Evolutionary conservation across 78 protist species (phyloP).

Genomic region (Tieghemostelium lacteum): DNA sequence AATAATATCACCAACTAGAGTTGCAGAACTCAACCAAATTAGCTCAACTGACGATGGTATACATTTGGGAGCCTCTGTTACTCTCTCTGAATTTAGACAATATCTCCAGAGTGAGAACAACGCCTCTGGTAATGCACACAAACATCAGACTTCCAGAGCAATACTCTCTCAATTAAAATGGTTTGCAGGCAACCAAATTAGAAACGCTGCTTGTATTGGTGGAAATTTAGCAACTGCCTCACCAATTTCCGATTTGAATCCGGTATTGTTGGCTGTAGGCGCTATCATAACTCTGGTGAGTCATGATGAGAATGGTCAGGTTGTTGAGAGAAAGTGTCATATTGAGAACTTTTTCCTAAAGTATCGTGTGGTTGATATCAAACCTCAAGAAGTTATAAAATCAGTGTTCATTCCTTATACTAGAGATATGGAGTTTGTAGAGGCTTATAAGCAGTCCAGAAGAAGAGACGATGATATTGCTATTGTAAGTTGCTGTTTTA

Average conservation of each 20-base stretch:
- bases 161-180: conserved; percentile 82
- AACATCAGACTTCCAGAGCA: conserved; percentile 26
- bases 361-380: conserved; percentile 83
- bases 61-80: conserved; percentile 72
- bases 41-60: conserved; percentile 28
- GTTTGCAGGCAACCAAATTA: conserved; percentile 93
- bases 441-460: conserved; percentile 88
- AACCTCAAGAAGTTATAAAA: conserved; percentile 79
- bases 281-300: conserved; percentile 37
- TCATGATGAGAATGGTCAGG: background rate
- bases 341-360: conserved; percentile 54
- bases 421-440: conserved; percentile 54
- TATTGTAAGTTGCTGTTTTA: conserved; percentile 87
- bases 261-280: conserved; percentile 84
- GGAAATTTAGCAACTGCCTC: conserved; percentile 93
- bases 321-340: background rate
- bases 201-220: conserved; percentile 92
- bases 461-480: conserved; percentile 96
- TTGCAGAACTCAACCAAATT: conserved; percentile 73
- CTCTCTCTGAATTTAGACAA: conserved; percentile 56
- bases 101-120: background rate
- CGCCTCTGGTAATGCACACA: background rate
- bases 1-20: conserved; percentile 53
- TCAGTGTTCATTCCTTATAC: conserved; percentile 79
- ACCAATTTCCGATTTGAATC: conserved; percentile 94